phyloP scores from a whole-genome alignment of 1,284 basidiomycete species.

The Ceratobasidium sp. region DNA sequence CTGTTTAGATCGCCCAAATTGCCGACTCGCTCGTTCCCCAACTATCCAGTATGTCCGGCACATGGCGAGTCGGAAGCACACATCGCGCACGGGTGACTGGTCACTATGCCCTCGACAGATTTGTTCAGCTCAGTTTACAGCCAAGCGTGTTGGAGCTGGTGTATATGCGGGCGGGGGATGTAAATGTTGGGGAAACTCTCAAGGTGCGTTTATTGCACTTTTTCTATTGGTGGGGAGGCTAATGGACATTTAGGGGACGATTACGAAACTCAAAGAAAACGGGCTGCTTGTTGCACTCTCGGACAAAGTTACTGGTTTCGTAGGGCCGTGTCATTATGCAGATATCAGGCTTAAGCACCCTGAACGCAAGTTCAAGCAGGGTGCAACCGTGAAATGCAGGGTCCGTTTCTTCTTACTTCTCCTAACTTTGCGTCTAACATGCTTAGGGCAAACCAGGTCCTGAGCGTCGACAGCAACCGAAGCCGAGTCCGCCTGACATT shows the following conservation, averaged over 20 bases:
- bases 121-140: constrained; percentile 89
- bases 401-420: constrained; percentile 63
- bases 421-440: neutral
- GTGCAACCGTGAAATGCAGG: constrained; percentile 86
- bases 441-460: constrained; percentile 68
- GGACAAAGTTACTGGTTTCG: constrained; percentile 89
- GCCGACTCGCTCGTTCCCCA: constrained; percentile 91
- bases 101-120: constrained; percentile 88
- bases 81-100: constrained; percentile 94
- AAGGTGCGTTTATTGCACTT: constrained; percentile 60
- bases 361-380: constrained; percentile 90
- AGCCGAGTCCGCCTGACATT: constrained; percentile 90
- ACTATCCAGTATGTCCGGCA: constrained; percentile 77
- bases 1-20: constrained; percentile 88
- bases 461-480: constrained; percentile 84
- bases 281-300: constrained; percentile 88
- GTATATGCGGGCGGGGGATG: constrained; percentile 88
- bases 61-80: constrained; percentile 82
- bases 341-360: constrained; percentile 94
- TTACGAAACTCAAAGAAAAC: constrained; percentile 84
- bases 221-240: neutral
- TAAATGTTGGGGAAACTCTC: constrained; percentile 85
- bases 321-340: constrained; percentile 96
- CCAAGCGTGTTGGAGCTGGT: constrained; percentile 86
- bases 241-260: constrained; percentile 66